A percentile compares a stretch with the other conserved stretches of the same genome.
Evolutionary conservation across 805 yeast species (phyloP).

Genomic region (Wickerhamiella dianesei): DNA sequence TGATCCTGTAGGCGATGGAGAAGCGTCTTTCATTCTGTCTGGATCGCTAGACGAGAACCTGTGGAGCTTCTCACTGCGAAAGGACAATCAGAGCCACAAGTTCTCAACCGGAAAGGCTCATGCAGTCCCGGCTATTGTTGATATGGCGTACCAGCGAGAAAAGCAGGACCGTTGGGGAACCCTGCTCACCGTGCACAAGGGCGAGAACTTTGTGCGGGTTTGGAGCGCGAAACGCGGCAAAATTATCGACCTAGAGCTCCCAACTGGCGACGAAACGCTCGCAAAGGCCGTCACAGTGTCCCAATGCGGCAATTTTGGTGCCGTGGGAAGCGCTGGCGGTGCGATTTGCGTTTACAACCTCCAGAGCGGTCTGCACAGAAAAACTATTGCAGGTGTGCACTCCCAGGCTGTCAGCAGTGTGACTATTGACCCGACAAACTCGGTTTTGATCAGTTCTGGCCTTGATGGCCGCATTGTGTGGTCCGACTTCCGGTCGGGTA

Average conservation of each 20-base stretch:
- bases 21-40: slow-evolving; percentile 71
- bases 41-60: slow-evolving; percentile 76
- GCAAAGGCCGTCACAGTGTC: slow-evolving; percentile 70
- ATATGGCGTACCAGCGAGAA: slow-evolving; percentile 57
- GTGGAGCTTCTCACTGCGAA: slow-evolving; percentile 86
- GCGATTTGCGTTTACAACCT: slow-evolving; percentile 74
- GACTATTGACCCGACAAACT: slow-evolving; percentile 80
- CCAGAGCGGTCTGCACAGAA: slow-evolving; percentile 78
- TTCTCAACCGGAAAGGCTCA: slow-evolving; percentile 64
- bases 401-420: slow-evolving; percentile 63
- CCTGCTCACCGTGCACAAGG: slow-evolving; percentile 75
- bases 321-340: slow-evolving; percentile 81
- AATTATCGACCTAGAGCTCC: slow-evolving; percentile 46
- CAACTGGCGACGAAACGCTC: slow-evolving; percentile 63
- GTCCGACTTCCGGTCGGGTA: slow-evolving; percentile 65
- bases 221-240: slow-evolving; percentile 76
- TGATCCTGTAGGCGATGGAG: slow-evolving; percentile 33
- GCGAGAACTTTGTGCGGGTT: slow-evolving; percentile 70
- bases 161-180: slow-evolving; percentile 91
- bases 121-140: slow-evolving; percentile 63
- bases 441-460: slow-evolving; percentile 74
- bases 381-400: slow-evolving; percentile 54
- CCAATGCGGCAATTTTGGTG: slow-evolving; percentile 88
- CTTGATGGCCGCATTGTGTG: slow-evolving; percentile 83
- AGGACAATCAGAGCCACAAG: slow-evolving; percentile 93